phyloP scores from a whole-genome alignment of 164 flowering plant genomes.

The Cinnamomum micranthum region DNA sequence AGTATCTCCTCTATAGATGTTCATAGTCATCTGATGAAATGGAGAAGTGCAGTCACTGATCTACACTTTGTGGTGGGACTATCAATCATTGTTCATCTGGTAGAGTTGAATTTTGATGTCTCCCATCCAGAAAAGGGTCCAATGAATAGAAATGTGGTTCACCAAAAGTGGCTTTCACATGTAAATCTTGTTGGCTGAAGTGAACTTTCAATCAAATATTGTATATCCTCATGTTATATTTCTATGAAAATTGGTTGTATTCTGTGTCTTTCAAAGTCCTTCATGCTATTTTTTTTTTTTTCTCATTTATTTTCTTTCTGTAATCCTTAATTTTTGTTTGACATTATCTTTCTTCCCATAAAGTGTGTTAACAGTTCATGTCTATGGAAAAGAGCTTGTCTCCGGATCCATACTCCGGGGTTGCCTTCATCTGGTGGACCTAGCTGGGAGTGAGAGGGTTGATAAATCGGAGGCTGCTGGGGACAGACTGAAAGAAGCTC shows the following conservation, averaged over 20 bases:
- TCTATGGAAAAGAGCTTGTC: conserved; percentile 67
- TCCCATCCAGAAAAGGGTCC: not conserved
- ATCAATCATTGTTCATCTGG: not conserved
- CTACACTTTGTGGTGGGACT: not conserved
- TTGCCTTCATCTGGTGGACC: conserved; percentile 88
- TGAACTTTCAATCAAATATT: not conserved
- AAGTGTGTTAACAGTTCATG: conserved; percentile 83
- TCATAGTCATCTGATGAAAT: not conserved
- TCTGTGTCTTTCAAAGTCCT: not conserved
- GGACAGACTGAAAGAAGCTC: conserved; percentile 88
- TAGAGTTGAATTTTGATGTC: not conserved
- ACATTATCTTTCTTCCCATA: conserved; percentile 8
- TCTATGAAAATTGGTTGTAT: not conserved
- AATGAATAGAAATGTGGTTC: not conserved
- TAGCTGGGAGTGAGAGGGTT: conserved; percentile 97
- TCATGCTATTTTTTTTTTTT: not conserved
- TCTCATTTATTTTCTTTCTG: not conserved
- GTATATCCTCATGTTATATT: too few species aligned
- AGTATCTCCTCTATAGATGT: not conserved
- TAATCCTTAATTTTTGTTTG: not conserved
- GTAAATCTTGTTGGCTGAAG: not conserved
- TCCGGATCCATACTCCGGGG: conserved; percentile 66
- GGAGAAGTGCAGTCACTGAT: not conserved
- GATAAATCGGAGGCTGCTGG: conserved; percentile 87
- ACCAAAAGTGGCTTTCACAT: not conserved